Conservation (phyloP, 78 protist species). For the Kipferlia bialata region DNA sequence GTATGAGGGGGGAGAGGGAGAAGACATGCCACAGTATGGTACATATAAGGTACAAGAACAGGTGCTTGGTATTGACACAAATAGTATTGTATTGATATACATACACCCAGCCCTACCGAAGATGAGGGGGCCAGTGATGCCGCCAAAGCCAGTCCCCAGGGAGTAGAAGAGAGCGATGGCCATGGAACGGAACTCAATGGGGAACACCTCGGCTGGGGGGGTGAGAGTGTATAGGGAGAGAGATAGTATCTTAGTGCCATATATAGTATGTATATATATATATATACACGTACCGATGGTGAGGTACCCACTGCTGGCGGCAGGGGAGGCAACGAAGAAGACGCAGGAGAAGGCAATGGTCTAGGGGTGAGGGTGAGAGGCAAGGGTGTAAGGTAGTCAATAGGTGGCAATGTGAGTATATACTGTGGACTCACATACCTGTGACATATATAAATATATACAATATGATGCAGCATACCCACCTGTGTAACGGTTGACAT, state of each 20-base stretch:
- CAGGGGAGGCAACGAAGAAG: not conserved
- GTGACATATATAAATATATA: too few species aligned
- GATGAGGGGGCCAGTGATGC: not conserved
- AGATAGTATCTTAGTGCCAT: too few species aligned
- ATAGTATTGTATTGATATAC: too few species aligned
- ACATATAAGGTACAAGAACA: not conserved
- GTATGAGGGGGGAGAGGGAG: too few species aligned
- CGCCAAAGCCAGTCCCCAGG: not conserved
- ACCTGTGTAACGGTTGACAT: too few species aligned
- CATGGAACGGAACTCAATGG: not conserved
- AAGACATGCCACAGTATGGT: not conserved
- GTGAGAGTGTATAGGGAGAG: too few species aligned
- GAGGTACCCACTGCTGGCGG: not conserved
- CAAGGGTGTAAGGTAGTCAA: not conserved
- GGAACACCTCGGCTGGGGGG: not conserved
- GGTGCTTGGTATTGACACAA: not conserved
- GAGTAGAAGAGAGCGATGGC: not conserved
- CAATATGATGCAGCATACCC: too few species aligned
- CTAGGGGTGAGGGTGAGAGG: not conserved
- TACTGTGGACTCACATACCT: too few species aligned
- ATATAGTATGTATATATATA: too few species aligned
- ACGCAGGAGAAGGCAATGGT: not conserved
- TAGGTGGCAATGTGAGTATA: too few species aligned
- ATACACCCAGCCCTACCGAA: too few species aligned
- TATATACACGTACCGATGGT: too few species aligned